phyloP scores from a whole-genome alignment of 2,329 filamentous ascomycete species.

The Pseudogymnoascus sp. region DNA sequence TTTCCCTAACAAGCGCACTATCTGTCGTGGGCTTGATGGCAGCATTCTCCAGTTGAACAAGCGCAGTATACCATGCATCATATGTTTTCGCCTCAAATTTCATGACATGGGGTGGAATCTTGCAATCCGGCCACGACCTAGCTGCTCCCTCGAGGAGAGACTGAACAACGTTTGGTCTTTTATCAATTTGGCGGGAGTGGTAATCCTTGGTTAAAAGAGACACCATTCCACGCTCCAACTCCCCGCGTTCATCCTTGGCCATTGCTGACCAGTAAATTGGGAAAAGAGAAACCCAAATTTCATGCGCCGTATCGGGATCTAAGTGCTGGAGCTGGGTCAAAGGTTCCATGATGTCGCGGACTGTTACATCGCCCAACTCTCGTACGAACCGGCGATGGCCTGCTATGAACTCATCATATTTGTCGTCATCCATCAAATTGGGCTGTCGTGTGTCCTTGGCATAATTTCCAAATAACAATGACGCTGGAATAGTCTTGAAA shows the following conservation, averaged over 20 bases:
- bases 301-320: slow-evolving; percentile 71
- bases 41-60: slow-evolving; percentile 82
- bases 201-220: slow-evolving; percentile 88
- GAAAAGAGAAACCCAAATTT: slow-evolving; percentile 87
- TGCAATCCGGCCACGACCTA: slow-evolving; percentile 77
- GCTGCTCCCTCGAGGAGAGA: slow-evolving; percentile 84
- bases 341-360: slow-evolving; percentile 83
- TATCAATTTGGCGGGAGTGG: slow-evolving; percentile 88
- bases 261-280: slow-evolving; percentile 90
- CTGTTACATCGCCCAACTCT: slow-evolving; percentile 78
- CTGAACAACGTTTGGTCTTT: slow-evolving; percentile 90
- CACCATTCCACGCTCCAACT: slow-evolving; percentile 89
- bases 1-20: slow-evolving; percentile 77
- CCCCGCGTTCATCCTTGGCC: slow-evolving; percentile 76
- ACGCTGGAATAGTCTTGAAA: slow-evolving; percentile 69
- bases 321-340: slow-evolving; percentile 87
- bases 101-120: slow-evolving; percentile 89
- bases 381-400: slow-evolving; percentile 75
- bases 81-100: slow-evolving; percentile 93
- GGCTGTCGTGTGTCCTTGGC: slow-evolving; percentile 58
- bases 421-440: slow-evolving; percentile 70
- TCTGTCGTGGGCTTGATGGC: slow-evolving; percentile 74
- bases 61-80: slow-evolving; percentile 93
- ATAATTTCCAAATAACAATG: slow-evolving; percentile 66
- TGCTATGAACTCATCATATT: slow-evolving; percentile 70